Percentiles rank a stretch among this genome's conserved stretches.
Conservation (phyloP, 2,329 filamentous ascomycete genomes). For the Chaetomium strumarium region DNA sequence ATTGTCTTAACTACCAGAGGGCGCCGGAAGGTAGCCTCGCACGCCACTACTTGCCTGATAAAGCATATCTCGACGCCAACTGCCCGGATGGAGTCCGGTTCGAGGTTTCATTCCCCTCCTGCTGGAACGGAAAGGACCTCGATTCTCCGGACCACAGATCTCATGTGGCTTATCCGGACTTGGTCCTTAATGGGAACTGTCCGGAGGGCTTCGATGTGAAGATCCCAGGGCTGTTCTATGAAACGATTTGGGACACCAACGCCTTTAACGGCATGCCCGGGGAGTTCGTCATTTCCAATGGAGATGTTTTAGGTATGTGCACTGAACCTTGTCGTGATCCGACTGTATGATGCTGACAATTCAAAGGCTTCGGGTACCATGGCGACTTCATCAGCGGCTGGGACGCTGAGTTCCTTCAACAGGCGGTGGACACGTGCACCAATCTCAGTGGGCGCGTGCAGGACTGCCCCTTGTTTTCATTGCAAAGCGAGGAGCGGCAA, state of each 20-base stretch:
- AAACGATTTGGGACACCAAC: conserved; percentile 76
- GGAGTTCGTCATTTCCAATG: conserved; percentile 70
- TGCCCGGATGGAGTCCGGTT: conserved; percentile 77
- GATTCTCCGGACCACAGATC: conserved; percentile 51
- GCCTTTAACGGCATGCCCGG: conserved; percentile 58
- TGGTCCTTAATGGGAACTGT: conserved; percentile 71
- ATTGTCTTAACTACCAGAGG: conserved; percentile 77
- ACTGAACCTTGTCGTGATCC: background rate
- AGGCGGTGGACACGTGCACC: conserved; percentile 70
- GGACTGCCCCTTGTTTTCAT: conserved; percentile 70
- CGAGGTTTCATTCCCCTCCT: conserved; percentile 83
- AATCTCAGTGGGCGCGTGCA: conserved; percentile 60
- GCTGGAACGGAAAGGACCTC: conserved; percentile 70
- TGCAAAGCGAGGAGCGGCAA: conserved; percentile 54
- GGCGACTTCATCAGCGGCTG: conserved; percentile 78
- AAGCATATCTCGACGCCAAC: conserved; percentile 71
- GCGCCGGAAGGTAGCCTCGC: conserved; percentile 66
- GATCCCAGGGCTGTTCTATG: conserved; percentile 71
- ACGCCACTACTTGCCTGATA: conserved; percentile 76
- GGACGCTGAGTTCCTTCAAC: conserved; percentile 62
- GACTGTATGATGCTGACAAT: conserved; percentile 1
- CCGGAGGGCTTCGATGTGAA: conserved; percentile 62
- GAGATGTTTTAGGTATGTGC: conserved; percentile 62
- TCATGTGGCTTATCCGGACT: conserved; percentile 72
- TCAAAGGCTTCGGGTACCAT: conserved; percentile 64